Conservation (phyloP, 148 eudicot species). For the Rhododendron kiyosumense region DNA sequence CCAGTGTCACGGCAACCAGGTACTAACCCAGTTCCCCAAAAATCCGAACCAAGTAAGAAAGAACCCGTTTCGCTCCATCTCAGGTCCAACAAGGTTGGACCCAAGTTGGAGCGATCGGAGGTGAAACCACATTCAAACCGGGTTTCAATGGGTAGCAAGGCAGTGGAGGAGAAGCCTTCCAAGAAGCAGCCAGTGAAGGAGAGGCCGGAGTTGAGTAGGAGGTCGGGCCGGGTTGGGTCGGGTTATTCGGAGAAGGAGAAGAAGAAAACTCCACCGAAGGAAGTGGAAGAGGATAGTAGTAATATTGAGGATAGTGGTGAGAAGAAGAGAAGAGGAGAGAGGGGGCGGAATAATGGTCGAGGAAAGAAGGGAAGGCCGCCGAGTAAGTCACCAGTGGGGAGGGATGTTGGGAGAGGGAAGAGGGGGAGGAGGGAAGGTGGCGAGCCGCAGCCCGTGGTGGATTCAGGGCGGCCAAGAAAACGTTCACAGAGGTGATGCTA, state of each 20-base stretch:
- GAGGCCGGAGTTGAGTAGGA: conserved; percentile 14
- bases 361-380: conserved; percentile 30
- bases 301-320: background rate
- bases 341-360: conserved; percentile 14
- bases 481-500: conserved; percentile 22
- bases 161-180: conserved; percentile 5
- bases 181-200: conserved; percentile 2
- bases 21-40: background rate
- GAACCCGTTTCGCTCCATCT: background rate
- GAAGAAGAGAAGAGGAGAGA: conserved; percentile 10
- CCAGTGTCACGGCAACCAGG: background rate
- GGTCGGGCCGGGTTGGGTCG: conserved; percentile 3
- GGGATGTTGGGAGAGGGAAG: conserved; percentile 18
- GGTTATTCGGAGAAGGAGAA: conserved; percentile 34
- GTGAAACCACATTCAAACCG: background rate
- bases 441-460: conserved; percentile 1
- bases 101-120: conserved; percentile 11
- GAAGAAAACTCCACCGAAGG: conserved; percentile 16
- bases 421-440: conserved; percentile 17
- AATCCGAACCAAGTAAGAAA: conserved; percentile 11
- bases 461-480: conserved; percentile 20
- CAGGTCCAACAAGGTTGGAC: conserved; percentile 2
- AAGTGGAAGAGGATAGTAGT: conserved; percentile 18
- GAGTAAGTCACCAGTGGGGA: conserved; percentile 21
- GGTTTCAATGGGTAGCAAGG: background rate